Percentiles rank a stretch among this genome's conserved stretches.
Evolutionary conservation across 148 eudicot genomes (phyloP).

Genomic region (Nepenthes gracilis): DNA sequence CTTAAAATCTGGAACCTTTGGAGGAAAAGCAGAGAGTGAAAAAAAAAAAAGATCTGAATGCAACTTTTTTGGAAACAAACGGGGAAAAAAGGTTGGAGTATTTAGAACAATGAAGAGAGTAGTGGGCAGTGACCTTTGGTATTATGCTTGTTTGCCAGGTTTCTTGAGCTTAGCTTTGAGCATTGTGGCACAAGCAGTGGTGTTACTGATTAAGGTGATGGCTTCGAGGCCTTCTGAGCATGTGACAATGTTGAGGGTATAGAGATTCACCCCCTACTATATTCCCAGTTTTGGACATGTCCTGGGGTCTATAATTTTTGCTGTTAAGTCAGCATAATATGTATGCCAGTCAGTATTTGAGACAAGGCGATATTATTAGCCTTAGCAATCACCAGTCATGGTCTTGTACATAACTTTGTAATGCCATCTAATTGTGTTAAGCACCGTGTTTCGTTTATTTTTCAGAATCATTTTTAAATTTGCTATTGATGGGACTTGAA

Average conservation of each 20-base stretch:
- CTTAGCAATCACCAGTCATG: constrained; percentile 7
- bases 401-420: constrained; percentile 18
- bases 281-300: constrained; percentile 37
- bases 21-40: no score
- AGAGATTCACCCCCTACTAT: constrained; percentile 1
- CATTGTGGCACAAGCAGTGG: background rate
- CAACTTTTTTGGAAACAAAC: no score
- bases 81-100: no score
- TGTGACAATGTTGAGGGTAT: constrained; percentile 6
- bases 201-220: constrained; percentile 8
- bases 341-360: constrained; percentile 17
- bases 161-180: background rate
- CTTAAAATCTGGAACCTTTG: background rate
- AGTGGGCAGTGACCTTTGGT: background rate
- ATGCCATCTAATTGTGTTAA: no score
- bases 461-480: no score
- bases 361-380: constrained; percentile 14
- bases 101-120: no score
- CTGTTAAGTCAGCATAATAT: constrained; percentile 16
- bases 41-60: no score
- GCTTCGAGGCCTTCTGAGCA: constrained; percentile 8
- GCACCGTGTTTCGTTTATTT: no score
- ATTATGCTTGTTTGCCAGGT: background rate
- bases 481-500: no score
- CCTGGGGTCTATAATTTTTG: constrained; percentile 17